Conservation (phyloP, 306 rosid genomes). For the Cyclanthera cordifolia region DNA sequence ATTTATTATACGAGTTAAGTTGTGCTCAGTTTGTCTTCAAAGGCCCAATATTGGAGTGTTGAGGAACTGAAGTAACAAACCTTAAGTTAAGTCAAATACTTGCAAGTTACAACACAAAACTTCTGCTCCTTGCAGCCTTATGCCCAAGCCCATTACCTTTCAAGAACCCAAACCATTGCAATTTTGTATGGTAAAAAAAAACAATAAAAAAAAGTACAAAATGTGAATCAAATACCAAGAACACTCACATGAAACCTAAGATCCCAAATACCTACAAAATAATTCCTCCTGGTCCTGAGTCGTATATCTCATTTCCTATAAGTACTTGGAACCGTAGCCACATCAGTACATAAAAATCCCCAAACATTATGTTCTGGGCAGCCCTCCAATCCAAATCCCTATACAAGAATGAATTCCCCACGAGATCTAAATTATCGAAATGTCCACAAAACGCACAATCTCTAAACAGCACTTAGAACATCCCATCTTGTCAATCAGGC, state of each 20-base stretch:
- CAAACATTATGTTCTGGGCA: background rate
- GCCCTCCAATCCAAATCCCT: background rate
- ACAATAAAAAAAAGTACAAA: background rate
- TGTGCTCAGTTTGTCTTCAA: background rate
- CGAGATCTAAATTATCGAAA: background rate
- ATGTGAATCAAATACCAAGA: background rate
- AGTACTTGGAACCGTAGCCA: background rate
- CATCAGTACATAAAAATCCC: background rate
- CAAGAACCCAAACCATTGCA: background rate
- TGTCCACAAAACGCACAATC: background rate
- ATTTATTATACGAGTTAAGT: no score
- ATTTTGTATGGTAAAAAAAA: background rate
- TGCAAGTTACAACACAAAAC: background rate
- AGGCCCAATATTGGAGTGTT: background rate
- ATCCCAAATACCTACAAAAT: background rate
- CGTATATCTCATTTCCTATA: no score
- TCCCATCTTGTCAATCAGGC: constrained; percentile 7
- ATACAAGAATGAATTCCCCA: background rate
- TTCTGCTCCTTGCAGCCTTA: background rate
- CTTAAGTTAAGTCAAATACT: background rate
- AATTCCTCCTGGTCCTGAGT: no score
- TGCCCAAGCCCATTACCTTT: background rate
- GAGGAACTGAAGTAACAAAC: background rate
- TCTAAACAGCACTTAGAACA: background rate
- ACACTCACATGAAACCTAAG: background rate